Evolutionary conservation across 495 filamentous ascomycete species (phyloP).

Genomic region (Talaromyces ruber): DNA sequence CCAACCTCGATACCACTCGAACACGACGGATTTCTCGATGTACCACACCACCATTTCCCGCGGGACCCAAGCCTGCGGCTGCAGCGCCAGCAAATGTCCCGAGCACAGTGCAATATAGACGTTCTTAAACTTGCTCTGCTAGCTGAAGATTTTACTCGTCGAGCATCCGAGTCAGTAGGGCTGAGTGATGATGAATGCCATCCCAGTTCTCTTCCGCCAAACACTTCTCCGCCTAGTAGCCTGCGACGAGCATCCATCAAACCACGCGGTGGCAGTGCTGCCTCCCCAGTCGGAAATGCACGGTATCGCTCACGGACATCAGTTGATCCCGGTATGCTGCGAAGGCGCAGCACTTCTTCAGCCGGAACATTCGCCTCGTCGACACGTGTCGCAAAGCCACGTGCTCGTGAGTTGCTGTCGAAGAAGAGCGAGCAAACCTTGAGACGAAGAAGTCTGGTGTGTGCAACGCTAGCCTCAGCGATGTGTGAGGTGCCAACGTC

Average conservation of each 20-base stretch:
- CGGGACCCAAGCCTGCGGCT: slow-evolving; percentile 16
- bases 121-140: slow-evolving; percentile 26
- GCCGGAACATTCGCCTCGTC: slow-evolving; percentile 2
- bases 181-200: slow-evolving; percentile 29
- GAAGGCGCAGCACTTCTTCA: slow-evolving; percentile 6
- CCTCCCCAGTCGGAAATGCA: not conserved
- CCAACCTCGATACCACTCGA: slow-evolving; percentile 25
- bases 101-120: slow-evolving; percentile 34
- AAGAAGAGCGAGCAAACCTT: slow-evolving; percentile 34
- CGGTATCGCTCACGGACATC: slow-evolving; percentile 1
- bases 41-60: not conserved
- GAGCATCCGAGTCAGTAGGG: slow-evolving; percentile 6
- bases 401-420: slow-evolving; percentile 16
- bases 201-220: slow-evolving; percentile 33
- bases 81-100: slow-evolving; percentile 35
- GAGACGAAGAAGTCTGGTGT: slow-evolving; percentile 37
- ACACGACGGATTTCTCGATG: not conserved
- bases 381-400: slow-evolving; percentile 31
- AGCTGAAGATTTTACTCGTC: slow-evolving; percentile 13
- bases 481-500: slow-evolving; percentile 16
- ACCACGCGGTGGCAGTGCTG: not conserved
- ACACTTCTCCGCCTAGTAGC: slow-evolving; percentile 19
- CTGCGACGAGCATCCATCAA: slow-evolving; percentile 18
- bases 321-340: not conserved
- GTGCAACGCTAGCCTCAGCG: slow-evolving; percentile 34